Conservation (phyloP, 2,329 filamentous ascomycete species). For the Cladobotryum protrusum region DNA sequence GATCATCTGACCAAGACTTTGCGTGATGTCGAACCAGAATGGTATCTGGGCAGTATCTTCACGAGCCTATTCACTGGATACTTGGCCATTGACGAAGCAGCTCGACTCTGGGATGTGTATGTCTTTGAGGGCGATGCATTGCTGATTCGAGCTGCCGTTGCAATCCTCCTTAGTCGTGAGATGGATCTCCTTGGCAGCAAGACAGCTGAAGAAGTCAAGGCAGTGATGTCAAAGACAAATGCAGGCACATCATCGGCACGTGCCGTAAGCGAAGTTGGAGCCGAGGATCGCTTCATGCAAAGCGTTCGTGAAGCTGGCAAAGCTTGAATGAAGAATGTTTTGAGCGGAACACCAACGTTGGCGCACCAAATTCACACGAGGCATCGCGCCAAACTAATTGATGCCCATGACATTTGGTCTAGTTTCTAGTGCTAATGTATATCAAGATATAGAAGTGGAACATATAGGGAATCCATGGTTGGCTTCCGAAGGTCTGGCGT, state of each 20-base stretch:
- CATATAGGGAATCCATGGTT: conserved; percentile 1
- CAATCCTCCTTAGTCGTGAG: conserved; percentile 52
- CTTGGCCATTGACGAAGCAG: conserved; percentile 62
- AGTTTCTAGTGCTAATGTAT: conserved; percentile 19
- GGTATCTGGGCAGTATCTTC: conserved; percentile 56
- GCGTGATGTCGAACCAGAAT: conserved; percentile 39
- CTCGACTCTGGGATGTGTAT: conserved; percentile 74
- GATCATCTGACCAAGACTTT: conserved; percentile 53
- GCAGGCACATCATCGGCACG: conserved; percentile 24
- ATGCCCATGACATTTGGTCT: conserved; percentile 10
- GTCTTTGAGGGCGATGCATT: conserved; percentile 74
- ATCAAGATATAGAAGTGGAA: conserved; percentile 17
- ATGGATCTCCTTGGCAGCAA: conserved; percentile 44
- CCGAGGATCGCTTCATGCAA: conserved; percentile 40
- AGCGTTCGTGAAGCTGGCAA: conserved; percentile 31
- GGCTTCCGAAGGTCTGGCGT: conserved; percentile 13
- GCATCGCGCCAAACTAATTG: neutral
- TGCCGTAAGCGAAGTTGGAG: conserved; percentile 36
- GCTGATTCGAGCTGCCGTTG: conserved; percentile 65
- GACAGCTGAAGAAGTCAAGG: conserved; percentile 38
- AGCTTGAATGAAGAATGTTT: conserved; percentile 16
- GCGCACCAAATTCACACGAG: neutral
- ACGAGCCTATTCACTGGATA: conserved; percentile 57
- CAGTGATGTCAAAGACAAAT: conserved; percentile 28
- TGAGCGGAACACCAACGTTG: neutral